A percentile compares a stretch with the other conserved stretches of the same genome.
Evolutionary conservation across 1,284 basidiomycete genomes (phyloP).

Genomic region (Ustilago trichophora): DNA sequence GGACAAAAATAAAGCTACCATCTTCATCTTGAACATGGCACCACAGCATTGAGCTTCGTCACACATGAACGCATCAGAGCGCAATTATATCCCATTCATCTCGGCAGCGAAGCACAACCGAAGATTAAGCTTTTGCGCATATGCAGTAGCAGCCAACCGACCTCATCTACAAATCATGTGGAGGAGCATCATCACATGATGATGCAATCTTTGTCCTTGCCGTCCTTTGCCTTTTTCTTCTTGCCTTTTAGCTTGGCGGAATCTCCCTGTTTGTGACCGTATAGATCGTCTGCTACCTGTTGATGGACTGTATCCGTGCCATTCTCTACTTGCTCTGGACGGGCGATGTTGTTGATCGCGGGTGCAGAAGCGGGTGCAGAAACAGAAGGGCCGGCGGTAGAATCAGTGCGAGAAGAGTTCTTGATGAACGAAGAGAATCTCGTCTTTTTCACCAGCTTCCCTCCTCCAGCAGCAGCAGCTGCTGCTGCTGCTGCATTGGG

Average conservation of each 20-base stretch:
- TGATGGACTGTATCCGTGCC: too few species aligned
- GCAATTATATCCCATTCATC: too few species aligned
- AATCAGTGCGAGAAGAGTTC: slow-evolving; percentile 1
- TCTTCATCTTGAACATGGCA: too few species aligned
- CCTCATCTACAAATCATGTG: too few species aligned
- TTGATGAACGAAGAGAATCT: slow-evolving; percentile 27
- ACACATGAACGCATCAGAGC: too few species aligned
- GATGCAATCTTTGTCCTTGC: slow-evolving; percentile 30
- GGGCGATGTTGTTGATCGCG: too few species aligned
- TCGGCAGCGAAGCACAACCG: too few species aligned
- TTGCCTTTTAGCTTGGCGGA: slow-evolving; percentile 3
- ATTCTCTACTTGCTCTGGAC: too few species aligned
- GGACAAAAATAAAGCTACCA: too few species aligned
- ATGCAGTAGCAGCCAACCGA: not conserved
- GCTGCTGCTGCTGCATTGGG: not conserved
- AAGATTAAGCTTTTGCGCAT: not conserved
- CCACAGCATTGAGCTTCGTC: too few species aligned
- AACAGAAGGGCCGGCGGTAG: not conserved
- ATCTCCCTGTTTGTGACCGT: slow-evolving; percentile 32
- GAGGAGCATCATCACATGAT: slow-evolving; percentile 30
- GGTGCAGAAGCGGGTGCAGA: too few species aligned
- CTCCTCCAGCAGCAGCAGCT: too few species aligned
- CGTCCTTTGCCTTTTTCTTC: slow-evolving; percentile 12
- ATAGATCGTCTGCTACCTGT: slow-evolving; percentile 36
- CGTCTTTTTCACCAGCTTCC: slow-evolving; percentile 19